A percentile compares a stretch with the other conserved stretches of the same genome.
Evolutionary conservation across 441 rosid species (phyloP).

Genomic region (Biscutella laevigata): DNA sequence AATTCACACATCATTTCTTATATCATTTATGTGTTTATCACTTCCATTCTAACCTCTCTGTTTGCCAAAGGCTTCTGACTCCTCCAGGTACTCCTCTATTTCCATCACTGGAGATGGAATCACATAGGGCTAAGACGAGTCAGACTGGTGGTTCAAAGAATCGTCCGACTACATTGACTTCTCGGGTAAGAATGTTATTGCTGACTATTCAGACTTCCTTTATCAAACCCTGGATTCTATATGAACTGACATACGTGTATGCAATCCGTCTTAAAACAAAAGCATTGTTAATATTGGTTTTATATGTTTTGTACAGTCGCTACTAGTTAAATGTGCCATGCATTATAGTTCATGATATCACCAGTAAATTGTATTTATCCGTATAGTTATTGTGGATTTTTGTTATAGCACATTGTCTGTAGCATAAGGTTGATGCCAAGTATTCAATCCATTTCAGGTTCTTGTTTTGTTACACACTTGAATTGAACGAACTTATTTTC

Average conservation of each 20-base stretch:
- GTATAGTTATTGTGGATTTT: neutral
- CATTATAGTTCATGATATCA: neutral
- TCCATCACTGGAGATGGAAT: constrained; percentile 91
- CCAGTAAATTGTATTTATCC: neutral
- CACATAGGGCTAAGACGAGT: constrained; percentile 59
- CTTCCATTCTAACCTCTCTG: neutral
- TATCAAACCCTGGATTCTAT: neutral
- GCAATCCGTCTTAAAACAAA: neutral
- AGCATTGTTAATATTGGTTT: neutral
- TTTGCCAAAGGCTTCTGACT: constrained; percentile 70
- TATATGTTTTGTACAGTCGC: neutral
- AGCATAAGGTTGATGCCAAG: neutral
- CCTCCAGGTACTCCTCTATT: constrained; percentile 98
- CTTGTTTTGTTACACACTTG: neutral
- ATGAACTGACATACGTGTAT: neutral
- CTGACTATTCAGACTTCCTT: constrained; percentile 14
- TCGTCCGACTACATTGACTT: constrained; percentile 49
- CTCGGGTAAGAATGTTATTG: constrained; percentile 51
- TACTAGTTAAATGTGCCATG: neutral
- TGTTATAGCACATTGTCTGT: neutral
- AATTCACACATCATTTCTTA: neutral
- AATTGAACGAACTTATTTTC: neutral
- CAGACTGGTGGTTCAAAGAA: constrained; percentile 62
- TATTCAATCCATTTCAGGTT: neutral
- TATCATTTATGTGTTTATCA: neutral